Conservation (phyloP, 2,329 filamentous ascomycete species). For the Exophiala viscosa region DNA sequence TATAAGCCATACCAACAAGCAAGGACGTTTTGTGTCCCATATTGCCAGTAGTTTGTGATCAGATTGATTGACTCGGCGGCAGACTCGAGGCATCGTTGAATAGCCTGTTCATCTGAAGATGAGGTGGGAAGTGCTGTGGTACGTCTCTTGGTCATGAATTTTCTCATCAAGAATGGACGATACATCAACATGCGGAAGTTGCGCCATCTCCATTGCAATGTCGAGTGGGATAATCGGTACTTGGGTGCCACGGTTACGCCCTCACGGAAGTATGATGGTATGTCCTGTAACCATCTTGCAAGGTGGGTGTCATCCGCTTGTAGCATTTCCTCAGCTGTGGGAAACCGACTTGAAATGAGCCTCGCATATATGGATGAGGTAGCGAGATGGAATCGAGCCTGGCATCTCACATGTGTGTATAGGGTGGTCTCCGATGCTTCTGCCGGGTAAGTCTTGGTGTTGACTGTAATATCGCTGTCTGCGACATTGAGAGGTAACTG, state of each 20-base stretch:
- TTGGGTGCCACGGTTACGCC: not conserved
- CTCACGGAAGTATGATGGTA: slow-evolving; percentile 6
- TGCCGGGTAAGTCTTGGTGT: not conserved
- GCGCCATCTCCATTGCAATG: slow-evolving; percentile 42
- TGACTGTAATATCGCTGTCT: slow-evolving; percentile 9
- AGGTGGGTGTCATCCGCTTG: slow-evolving; percentile 36
- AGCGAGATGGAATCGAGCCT: slow-evolving; percentile 6
- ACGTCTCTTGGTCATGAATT: slow-evolving; percentile 5
- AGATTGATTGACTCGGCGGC: slow-evolving; percentile 39
- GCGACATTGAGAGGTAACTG: slow-evolving; percentile 13
- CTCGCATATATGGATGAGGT: slow-evolving; percentile 35
- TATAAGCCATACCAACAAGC: slow-evolving; percentile 46
- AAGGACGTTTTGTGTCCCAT: slow-evolving; percentile 38
- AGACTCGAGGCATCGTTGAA: slow-evolving; percentile 31
- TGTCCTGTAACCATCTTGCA: slow-evolving; percentile 1
- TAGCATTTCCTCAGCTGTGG: slow-evolving; percentile 40
- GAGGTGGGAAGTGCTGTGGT: not conserved
- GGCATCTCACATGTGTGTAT: slow-evolving; percentile 7
- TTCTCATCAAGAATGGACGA: slow-evolving; percentile 9
- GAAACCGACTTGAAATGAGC: not conserved
- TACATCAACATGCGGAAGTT: slow-evolving; percentile 39
- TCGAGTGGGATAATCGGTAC: not conserved
- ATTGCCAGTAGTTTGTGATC: slow-evolving; percentile 40
- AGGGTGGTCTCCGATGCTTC: slow-evolving; percentile 6
- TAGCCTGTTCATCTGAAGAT: slow-evolving; percentile 4